Percentiles rank a stretch among this genome's conserved stretches.
phyloP scores from a whole-genome alignment of 2,329 filamentous ascomycete species.

The Colletotrichum gloeosporioides region DNA sequence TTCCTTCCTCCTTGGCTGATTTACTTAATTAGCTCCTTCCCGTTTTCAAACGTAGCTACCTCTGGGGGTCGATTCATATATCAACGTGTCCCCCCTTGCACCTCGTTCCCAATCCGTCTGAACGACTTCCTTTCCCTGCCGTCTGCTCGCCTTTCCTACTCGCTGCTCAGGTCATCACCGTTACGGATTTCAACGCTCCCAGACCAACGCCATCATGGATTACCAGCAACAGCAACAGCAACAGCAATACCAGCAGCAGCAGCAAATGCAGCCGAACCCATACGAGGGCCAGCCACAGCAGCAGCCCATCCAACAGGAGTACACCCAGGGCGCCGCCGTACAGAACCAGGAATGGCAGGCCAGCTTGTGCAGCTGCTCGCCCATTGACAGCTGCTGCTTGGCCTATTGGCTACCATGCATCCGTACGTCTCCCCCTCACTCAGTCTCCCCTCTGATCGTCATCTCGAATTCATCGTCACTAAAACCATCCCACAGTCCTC shows the following conservation, averaged over 20 bases:
- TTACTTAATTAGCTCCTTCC: neutral
- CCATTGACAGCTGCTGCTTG: constrained; percentile 43
- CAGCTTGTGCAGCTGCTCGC: constrained; percentile 45
- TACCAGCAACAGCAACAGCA: constrained; percentile 4
- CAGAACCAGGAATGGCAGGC: constrained; percentile 40
- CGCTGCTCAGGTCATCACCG: neutral
- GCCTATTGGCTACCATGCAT: constrained; percentile 47
- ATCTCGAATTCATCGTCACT: neutral
- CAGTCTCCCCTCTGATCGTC: no score
- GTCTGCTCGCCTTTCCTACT: neutral
- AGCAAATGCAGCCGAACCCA: constrained; percentile 11
- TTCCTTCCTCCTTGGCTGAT: neutral
- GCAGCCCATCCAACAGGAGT: constrained; percentile 18
- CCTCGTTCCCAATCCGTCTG: neutral
- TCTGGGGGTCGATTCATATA: neutral
- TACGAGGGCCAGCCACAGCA: constrained; percentile 1
- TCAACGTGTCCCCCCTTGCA: neutral
- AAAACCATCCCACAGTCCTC: constrained; percentile 35
- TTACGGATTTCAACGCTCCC: neutral
- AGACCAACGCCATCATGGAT: neutral
- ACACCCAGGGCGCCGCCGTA: constrained; percentile 13
- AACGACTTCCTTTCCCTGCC: neutral
- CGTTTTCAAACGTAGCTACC: neutral
- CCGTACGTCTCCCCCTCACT: constrained; percentile 35
- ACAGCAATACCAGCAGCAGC: neutral